A percentile compares a stretch with the other conserved stretches of the same genome.
Conservation (phyloP, 2,329 filamentous ascomycete genomes). For the Aspergillus proliferans region DNA sequence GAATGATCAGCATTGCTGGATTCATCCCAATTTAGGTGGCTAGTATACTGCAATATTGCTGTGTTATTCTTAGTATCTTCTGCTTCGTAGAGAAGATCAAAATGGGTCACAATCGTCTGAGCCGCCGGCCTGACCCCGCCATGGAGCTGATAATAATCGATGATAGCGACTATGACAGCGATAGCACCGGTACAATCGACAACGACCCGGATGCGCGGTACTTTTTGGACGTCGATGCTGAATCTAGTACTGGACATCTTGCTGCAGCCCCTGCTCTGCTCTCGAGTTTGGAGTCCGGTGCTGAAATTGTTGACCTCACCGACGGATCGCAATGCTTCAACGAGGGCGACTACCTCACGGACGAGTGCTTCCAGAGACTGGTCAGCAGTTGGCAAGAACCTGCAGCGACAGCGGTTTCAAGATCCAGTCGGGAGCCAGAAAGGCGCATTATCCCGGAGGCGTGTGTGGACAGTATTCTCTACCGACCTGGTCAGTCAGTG, state of each 20-base stretch:
- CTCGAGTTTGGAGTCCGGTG: not conserved
- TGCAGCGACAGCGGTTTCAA: not conserved
- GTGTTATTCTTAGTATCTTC: too few species aligned
- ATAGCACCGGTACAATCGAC: constrained; percentile 8
- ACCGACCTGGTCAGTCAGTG: constrained; percentile 25
- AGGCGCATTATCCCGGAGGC: constrained; percentile 10
- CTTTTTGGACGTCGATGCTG: constrained; percentile 3
- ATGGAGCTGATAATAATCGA: not conserved
- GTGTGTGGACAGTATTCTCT: constrained; percentile 15
- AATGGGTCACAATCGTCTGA: too few species aligned
- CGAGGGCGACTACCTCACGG: constrained; percentile 20
- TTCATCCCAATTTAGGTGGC: too few species aligned
- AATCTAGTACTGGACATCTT: not conserved
- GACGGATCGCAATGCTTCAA: constrained; percentile 1
- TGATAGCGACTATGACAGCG: constrained; percentile 2
- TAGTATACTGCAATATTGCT: too few species aligned
- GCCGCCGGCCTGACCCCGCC: not conserved
- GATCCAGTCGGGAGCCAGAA: not conserved
- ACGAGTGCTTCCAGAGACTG: constrained; percentile 18
- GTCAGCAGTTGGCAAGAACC: constrained; percentile 5
- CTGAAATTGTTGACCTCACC: constrained; percentile 10
- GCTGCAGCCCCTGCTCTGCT: not conserved
- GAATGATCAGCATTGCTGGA: too few species aligned
- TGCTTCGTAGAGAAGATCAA: too few species aligned
- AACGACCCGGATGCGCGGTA: constrained; percentile 9